A percentile compares a stretch with the other conserved stretches of the same genome.
Conservation (phyloP, 129 eudicot genomes). For the Centrapalus pauciflorus region DNA sequence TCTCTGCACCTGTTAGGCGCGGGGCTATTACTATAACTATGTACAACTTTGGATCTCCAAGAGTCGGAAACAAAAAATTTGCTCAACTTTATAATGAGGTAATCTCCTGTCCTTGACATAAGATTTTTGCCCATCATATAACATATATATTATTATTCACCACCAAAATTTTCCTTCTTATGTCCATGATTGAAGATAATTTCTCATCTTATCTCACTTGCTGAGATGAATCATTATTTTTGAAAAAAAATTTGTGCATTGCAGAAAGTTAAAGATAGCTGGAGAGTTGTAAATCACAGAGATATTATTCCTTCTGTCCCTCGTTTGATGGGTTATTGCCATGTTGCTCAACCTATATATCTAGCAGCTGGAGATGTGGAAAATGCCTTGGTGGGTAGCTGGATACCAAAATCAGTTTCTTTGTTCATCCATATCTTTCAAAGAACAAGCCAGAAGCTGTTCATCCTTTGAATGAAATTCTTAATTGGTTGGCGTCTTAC, state of each 20-base stretch:
- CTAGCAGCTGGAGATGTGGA: constrained; percentile 62
- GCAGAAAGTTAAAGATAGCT: constrained; percentile 91
- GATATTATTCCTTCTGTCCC: constrained; percentile 99
- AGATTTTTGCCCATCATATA: not conserved
- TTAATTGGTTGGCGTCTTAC: not conserved
- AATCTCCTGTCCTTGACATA: not conserved
- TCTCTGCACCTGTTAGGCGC: constrained; percentile 31
- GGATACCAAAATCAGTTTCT: not conserved
- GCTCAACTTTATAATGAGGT: constrained; percentile 88
- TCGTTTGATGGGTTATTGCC: constrained; percentile 99
- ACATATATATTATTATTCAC: not conserved
- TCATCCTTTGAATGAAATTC: not conserved
- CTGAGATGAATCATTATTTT: not conserved
- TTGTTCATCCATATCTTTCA: not conserved
- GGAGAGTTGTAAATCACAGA: constrained; percentile 95
- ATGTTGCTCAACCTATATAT: constrained; percentile 96
- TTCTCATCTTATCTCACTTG: not conserved
- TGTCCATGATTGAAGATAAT: too few relatives aligned
- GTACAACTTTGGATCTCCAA: constrained; percentile 98
- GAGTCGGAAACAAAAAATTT: constrained; percentile 90
- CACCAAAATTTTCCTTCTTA: not conserved
- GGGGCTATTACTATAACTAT: constrained; percentile 82
- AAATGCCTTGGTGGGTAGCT: constrained; percentile 44
- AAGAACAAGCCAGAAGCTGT: not conserved
- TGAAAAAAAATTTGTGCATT: not conserved